phyloP scores from a whole-genome alignment of 106 monocot species.

The Posidonia australis region DNA sequence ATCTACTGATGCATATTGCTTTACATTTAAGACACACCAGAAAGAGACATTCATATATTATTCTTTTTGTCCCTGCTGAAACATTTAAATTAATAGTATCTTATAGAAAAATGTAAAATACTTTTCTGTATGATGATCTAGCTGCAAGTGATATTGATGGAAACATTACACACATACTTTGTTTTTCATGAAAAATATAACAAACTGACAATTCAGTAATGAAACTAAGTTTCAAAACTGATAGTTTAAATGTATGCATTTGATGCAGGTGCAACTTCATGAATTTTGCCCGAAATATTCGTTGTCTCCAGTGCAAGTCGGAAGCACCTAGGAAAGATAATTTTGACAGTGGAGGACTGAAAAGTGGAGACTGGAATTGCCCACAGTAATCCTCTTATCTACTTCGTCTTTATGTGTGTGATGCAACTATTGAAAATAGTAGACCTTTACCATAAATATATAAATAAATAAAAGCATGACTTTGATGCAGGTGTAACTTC shows the following conservation, averaged over 20 bases:
- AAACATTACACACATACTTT: no score
- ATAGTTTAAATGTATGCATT: neutral
- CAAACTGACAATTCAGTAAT: no score
- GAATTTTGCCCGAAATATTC: constrained; percentile 57
- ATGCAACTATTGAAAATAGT: neutral
- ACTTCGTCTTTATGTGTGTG: neutral
- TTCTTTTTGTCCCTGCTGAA: no score
- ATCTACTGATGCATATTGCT: no score
- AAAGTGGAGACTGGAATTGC: constrained; percentile 72
- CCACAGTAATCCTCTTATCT: constrained; percentile 25
- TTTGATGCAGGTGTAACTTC: constrained; percentile 5
- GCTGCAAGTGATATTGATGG: no score
- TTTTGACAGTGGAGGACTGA: constrained; percentile 29
- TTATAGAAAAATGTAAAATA: no score
- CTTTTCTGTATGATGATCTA: neutral
- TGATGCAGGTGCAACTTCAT: constrained; percentile 60
- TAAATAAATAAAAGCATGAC: neutral
- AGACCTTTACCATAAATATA: neutral
- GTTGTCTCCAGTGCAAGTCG: constrained; percentile 51
- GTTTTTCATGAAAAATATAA: no score
- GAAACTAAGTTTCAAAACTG: no score
- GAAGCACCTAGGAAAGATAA: constrained; percentile 33
- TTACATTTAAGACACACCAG: no score
- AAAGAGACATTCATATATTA: no score
- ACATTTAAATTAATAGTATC: no score